Conservation (phyloP, 2,329 filamentous ascomycete genomes). For the Ceratocystis cacaofunesta region DNA sequence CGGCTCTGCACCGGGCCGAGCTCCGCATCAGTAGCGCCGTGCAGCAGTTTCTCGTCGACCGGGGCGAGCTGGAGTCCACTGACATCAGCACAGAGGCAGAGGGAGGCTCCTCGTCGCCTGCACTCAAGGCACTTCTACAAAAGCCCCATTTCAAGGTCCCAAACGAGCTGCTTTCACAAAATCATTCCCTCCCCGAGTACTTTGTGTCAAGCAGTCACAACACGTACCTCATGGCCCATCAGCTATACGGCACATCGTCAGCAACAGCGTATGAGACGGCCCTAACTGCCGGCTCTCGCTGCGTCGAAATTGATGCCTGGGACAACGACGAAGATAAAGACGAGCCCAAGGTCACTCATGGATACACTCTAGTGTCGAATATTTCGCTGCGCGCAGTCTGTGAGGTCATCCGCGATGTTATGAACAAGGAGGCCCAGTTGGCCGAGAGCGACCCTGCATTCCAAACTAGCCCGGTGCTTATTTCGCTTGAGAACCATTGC, state of each 20-base stretch:
- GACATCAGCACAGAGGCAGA: conserved; percentile 36
- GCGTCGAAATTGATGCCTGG: conserved; percentile 63
- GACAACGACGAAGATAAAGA: conserved; percentile 44
- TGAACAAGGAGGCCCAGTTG: conserved; percentile 41
- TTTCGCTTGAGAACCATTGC: conserved; percentile 57
- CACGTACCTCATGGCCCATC: conserved; percentile 55
- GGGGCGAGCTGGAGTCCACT: conserved; percentile 33
- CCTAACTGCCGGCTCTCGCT: conserved; percentile 47
- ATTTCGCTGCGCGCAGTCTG: conserved; percentile 51
- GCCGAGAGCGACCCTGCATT: conserved; percentile 24
- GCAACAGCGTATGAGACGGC: conserved; percentile 49
- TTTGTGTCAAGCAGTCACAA: conserved; percentile 62
- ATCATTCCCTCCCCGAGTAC: conserved; percentile 50
- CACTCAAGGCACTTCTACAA: conserved; percentile 37
- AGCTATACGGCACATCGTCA: conserved; percentile 49
- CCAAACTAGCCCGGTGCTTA: conserved; percentile 40
- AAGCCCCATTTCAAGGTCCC: conserved; percentile 45
- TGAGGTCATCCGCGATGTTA: conserved; percentile 47
- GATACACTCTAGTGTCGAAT: conserved; percentile 52
- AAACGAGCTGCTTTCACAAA: conserved; percentile 37
- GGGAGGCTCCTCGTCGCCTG: conserved; percentile 28
- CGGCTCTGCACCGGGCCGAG: conserved; percentile 34
- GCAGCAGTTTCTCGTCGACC: conserved; percentile 38
- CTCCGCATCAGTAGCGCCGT: conserved; percentile 46
- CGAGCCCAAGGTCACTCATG: conserved; percentile 57